phyloP scores from a whole-genome alignment of 768 basidiomycete genomes.

The Hydnum rufescens region DNA sequence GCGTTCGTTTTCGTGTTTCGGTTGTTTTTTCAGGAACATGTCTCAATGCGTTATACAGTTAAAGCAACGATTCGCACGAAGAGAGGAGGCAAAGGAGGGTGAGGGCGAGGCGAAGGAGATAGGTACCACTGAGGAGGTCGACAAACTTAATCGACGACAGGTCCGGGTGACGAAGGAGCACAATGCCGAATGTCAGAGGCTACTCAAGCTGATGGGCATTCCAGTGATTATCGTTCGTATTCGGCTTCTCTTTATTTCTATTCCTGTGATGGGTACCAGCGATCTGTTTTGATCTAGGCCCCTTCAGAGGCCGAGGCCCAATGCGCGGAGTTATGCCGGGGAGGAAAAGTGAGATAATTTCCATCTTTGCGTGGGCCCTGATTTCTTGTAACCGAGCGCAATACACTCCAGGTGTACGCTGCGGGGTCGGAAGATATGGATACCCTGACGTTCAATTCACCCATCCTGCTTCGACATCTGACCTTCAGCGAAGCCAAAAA shows the following conservation, averaged over 20 bases:
- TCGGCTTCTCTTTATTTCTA: neutral
- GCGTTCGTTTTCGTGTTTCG: constrained; percentile 19
- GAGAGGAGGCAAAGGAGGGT: constrained; percentile 86
- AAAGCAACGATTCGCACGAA: constrained; percentile 81
- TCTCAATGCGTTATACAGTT: constrained; percentile 30
- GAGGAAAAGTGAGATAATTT: constrained; percentile 46
- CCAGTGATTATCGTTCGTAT: constrained; percentile 70
- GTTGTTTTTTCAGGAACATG: neutral
- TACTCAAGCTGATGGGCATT: constrained; percentile 90
- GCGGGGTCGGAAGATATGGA: constrained; percentile 99
- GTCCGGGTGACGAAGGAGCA: constrained; percentile 92
- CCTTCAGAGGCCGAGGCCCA: constrained; percentile 98
- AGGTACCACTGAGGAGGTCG: constrained; percentile 82
- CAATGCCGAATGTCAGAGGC: constrained; percentile 80
- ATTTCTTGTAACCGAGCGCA: neutral
- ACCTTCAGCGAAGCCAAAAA: constrained; percentile 98
- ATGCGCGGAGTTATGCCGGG: constrained; percentile 93
- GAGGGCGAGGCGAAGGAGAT: constrained; percentile 94
- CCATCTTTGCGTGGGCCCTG: neutral
- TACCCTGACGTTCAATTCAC: constrained; percentile 85
- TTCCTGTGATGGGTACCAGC: neutral
- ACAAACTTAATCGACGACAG: constrained; percentile 70
- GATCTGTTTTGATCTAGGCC: constrained; percentile 33
- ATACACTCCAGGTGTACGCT: constrained; percentile 54
- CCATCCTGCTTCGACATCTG: constrained; percentile 82